Conservation (phyloP, 2,329 filamentous ascomycete species). For the Aspergillus neoniger region DNA sequence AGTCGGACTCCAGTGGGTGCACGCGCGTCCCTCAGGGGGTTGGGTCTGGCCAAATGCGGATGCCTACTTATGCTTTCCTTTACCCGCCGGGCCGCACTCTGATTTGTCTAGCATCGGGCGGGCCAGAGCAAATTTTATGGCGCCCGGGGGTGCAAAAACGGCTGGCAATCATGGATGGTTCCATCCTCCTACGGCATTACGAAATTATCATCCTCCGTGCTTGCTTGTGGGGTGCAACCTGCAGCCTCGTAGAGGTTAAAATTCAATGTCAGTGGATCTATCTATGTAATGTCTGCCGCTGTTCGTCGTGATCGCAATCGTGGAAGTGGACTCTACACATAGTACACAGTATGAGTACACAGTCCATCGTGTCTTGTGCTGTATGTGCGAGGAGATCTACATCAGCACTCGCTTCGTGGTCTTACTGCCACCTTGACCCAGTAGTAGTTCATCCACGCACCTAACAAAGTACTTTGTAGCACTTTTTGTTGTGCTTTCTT, state of each 20-base stretch:
- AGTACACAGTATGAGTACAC: background rate
- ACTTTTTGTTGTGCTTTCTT: background rate
- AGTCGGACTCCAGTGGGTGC: slow-evolving; percentile 9
- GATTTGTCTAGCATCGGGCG: slow-evolving; percentile 15
- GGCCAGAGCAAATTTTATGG: slow-evolving; percentile 12
- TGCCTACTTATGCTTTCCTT: slow-evolving; percentile 15
- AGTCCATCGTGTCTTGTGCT: background rate
- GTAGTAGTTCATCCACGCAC: too few species aligned
- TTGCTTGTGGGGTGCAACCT: background rate
- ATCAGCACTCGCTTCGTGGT: background rate
- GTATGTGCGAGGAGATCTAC: background rate
- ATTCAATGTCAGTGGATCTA: background rate
- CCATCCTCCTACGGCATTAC: slow-evolving; percentile 5
- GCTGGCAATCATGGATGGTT: slow-evolving; percentile 5
- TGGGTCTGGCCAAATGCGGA: slow-evolving; percentile 23
- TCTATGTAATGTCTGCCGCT: background rate
- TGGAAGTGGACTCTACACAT: background rate
- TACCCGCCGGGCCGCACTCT: slow-evolving; percentile 11
- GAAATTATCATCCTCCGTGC: slow-evolving; percentile 1
- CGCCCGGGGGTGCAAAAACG: background rate
- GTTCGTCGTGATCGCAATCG: background rate
- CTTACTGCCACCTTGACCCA: background rate
- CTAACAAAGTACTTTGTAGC: too few species aligned
- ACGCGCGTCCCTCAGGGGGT: slow-evolving; percentile 28
- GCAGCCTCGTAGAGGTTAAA: background rate